phyloP scores from a whole-genome alignment of 805 yeast species.

The Starmera quercuum region DNA sequence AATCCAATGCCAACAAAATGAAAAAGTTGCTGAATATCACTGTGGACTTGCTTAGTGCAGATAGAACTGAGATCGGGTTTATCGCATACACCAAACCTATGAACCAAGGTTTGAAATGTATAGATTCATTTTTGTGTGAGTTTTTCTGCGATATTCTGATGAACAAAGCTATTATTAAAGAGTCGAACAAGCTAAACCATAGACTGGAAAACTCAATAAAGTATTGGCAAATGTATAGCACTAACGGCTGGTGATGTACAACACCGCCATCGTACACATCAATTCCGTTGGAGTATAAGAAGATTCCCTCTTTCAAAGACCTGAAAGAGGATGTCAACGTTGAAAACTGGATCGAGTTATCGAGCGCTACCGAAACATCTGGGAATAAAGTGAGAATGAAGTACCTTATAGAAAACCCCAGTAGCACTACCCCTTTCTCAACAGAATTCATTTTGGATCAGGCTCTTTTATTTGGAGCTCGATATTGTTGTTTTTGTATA shows the following conservation, averaged over 20 bases:
- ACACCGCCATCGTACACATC: slow-evolving; percentile 80
- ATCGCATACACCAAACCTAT: slow-evolving; percentile 61
- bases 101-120: slow-evolving; percentile 28
- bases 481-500: too few species aligned
- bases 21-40: slow-evolving; percentile 52
- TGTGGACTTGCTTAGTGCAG: slow-evolving; percentile 65
- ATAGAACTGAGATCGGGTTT: slow-evolving; percentile 72
- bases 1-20: slow-evolving; percentile 38
- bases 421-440: too few species aligned
- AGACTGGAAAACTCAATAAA: slow-evolving; percentile 19
- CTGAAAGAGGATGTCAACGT: slow-evolving; percentile 71
- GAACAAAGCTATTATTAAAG: slow-evolving; percentile 46
- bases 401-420: background rate
- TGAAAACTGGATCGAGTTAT: slow-evolving; percentile 52
- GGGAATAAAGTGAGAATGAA: slow-evolving; percentile 14
- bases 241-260: slow-evolving; percentile 76
- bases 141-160: slow-evolving; percentile 37
- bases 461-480: too few species aligned
- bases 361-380: slow-evolving; percentile 25
- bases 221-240: slow-evolving; percentile 42
- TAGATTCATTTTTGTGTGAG: slow-evolving; percentile 10
- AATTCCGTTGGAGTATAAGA: slow-evolving; percentile 44
- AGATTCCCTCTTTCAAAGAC: slow-evolving; percentile 60
- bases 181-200: slow-evolving; percentile 54
- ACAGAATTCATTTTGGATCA: too few species aligned